phyloP scores from a whole-genome alignment of 139 green algal species.

The Nannochloris sp. region DNA sequence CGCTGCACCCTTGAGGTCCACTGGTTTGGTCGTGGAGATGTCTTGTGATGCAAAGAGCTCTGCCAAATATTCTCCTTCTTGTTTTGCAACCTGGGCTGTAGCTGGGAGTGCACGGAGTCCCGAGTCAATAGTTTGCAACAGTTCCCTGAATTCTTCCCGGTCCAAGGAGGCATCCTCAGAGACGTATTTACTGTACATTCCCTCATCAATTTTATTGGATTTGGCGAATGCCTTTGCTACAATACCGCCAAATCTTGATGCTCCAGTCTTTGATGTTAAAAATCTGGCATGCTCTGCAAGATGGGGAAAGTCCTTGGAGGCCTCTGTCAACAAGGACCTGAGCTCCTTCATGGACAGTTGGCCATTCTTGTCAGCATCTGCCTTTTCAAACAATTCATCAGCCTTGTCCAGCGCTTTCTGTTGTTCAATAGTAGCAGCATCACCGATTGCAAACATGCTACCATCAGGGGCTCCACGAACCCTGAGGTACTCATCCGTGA shows the following conservation, averaged over 20 bases:
- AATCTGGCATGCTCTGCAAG: conserved; percentile 68
- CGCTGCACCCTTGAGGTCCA: neutral
- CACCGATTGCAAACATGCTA: conserved; percentile 77
- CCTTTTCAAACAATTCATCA: conserved; percentile 53
- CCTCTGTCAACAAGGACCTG: conserved; percentile 37
- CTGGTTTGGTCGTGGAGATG: neutral
- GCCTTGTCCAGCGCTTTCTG: conserved; percentile 42
- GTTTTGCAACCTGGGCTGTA: conserved; percentile 77
- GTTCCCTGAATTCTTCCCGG: conserved; percentile 57
- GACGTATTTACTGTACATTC: conserved; percentile 11
- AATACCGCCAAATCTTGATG: conserved; percentile 30
- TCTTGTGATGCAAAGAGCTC: conserved; percentile 16
- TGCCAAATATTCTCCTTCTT: conserved; percentile 79
- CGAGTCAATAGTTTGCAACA: conserved; percentile 61
- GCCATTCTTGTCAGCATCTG: conserved; percentile 32
- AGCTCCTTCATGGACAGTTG: conserved; percentile 53
- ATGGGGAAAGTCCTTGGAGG: conserved; percentile 62
- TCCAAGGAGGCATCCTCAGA: conserved; percentile 29
- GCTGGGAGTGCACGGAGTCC: conserved; percentile 65
- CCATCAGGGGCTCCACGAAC: conserved; percentile 64
- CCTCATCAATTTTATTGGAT: conserved; percentile 4
- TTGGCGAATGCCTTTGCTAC: conserved; percentile 19
- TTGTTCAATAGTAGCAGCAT: conserved; percentile 79
- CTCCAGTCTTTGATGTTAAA: conserved; percentile 42
- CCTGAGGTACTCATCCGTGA: conserved; percentile 72